Base-by-base conservation (phyloP, 331 rosid species). In the Pyrus hybrid region DNA sequence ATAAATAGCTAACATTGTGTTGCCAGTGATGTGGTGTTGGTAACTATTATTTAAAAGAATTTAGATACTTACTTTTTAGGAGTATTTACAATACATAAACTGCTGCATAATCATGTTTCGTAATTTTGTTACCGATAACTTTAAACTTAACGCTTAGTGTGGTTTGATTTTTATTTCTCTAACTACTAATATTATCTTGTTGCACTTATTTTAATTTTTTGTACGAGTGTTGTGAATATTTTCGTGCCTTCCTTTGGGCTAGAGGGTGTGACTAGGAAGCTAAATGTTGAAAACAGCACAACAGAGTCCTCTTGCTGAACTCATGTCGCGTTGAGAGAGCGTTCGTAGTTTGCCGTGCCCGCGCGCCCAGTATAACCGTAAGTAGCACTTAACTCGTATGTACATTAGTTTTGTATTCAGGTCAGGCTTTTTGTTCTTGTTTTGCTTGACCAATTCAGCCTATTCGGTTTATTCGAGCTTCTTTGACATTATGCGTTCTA, bases 391-490 rank as follows among this genome's bases (percentile, higher is more conserved):
- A 20, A 69, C 58, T 23, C 43, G n/a, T n/a, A n/a, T 86, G 84
- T 78, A 70, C 21, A 75, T 84, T 82, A 60, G 23, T 70, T 18
- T 45, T 66, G 58, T 26, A 41, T 72, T 58, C 66, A 60, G 84
- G 83, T 81, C 79, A 11, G 84, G 81, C 82, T 26, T 86, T 85
- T 79, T 76, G 83, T 82, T 85, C 51, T 72, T 66, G 77, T 57
- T 71, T 74, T 77, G 88, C 86, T 85, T 11, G 79, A 56, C 85
- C 90, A 21, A 5, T 53, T 7, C 33, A 5, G 49, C 49, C 64
- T 29, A 7, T 54, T 14, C 23, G 47, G n/a, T 23, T 54, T 51
- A 29, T 54, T n/a, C n/a, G n/a, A n/a, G n/a, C n/a, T n/a, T n/a
- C n/a, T n/a, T n/a, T n/a, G n/a, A n/a, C n/a, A n/a, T n/a, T n/a